Conservation (phyloP, 345 rosid species). For the Eucalyptus cloeziana region DNA sequence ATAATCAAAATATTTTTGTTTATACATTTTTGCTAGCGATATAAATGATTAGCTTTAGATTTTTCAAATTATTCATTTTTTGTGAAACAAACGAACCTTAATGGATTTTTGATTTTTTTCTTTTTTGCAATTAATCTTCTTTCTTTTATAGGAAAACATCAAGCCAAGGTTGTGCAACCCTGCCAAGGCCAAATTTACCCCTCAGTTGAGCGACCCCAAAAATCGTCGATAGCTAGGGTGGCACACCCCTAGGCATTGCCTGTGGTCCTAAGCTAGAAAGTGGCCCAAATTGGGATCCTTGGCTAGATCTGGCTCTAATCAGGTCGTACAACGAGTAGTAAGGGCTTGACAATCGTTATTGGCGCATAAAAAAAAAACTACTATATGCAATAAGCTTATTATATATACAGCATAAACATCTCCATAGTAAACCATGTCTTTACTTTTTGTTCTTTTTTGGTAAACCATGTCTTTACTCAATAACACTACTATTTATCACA, state of each 20-base stretch:
- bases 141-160: background rate
- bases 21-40: rapidly evolving
- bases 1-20: background rate
- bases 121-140: background rate
- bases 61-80: background rate
- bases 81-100: rapidly evolving
- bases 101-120: background rate
- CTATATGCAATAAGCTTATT: background rate
- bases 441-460: background rate
- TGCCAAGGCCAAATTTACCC: background rate
- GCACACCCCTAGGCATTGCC: rapidly evolving
- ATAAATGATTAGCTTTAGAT: rapidly evolving
- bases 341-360: rapidly evolving
- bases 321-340: rapidly evolving
- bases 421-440: background rate
- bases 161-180: background rate
- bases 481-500: background rate
- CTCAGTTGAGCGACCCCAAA: rapidly evolving
- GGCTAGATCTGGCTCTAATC: background rate
- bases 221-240: background rate
- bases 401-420: background rate
- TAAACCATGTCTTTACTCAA: no score
- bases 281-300: rapidly evolving
- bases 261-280: rapidly evolving
- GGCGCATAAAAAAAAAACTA: rapidly evolving